Evolutionary conservation across 257 asterid species (phyloP), one percentile per base, ranked within the genome.

Genomic region (Oldenlandia corymbosa): DNA sequence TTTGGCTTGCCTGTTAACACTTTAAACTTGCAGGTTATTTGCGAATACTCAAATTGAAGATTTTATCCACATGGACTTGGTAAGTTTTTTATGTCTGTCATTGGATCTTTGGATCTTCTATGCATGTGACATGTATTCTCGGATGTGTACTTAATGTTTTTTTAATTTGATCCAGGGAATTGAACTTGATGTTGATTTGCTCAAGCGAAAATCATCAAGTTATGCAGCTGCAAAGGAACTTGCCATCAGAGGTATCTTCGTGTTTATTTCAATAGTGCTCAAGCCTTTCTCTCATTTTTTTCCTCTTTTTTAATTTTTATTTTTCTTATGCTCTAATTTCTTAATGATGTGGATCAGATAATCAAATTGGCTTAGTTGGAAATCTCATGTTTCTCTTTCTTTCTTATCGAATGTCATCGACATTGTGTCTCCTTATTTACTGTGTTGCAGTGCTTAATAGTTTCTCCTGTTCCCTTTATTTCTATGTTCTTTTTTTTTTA

Each of bases 11-110:
- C 62, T 41, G 10, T 6, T 66, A 27, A 34, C 60, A 51, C 37
- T 55, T 76, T 70, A 72, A 71, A 49, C 49, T 39, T 32, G 64
- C 64, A 85, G 91, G 85, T 74, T 89, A 72, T 80, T 89, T 68
- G 81, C 89, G 60, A 73, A 84, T 74, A 75, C 88, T 20, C 75
- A 72, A 54, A 77, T 89, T 31, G 88, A 82, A 77, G 78, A 82
- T 68, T 85, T 89, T 78, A 84, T 90, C 82, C 87, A 82, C 80
- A 67, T 84, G 91, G 93, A 87, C 79, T 65, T 87, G 93, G 95
- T 88, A 75, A 81, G 95, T 72, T 73, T 49, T n/a, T n/a, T n/a
- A n/a, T n/a, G n/a, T n/a, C n/a, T n/a, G n/a, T n/a, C n/a, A n/a
- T n/a, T n/a, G n/a, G n/a, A n/a, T n/a, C n/a, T n/a, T n/a, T n/a